Base-by-base conservation (phyloP, 75 land plant species). In the Cupressus sempervirens region DNA sequence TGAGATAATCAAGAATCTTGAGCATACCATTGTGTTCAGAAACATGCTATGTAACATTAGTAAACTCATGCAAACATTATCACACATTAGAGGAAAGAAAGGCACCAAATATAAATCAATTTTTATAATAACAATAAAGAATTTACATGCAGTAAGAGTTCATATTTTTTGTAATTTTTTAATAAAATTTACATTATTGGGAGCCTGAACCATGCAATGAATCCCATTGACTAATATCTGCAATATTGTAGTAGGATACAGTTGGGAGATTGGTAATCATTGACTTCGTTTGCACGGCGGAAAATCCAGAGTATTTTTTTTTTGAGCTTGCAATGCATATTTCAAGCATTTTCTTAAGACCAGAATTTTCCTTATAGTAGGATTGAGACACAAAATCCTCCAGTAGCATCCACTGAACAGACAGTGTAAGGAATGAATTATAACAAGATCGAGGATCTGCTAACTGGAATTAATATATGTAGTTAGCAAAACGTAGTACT, bases 381-480 rank as follows among this genome's bases (percentile, higher is more conserved):
- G 94, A 91, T 83, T 94, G 97, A 1, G 89, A 91, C 77, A 82
- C 84, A 85, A 88, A 97, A 85, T 95, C 97, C 45, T 92, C 91
- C 29, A 93, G 74, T 50, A 93, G 89, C 94, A 97, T 97, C 99
- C 99, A 97, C 99, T 97, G 94, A 46, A 87, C 68, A 76, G 20
- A 82, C 35, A 32, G 41, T 8, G 10, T 18, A 8, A 16, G 11
- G 7, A 35, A 35, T 6, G 7, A 34, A 30, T 35, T 77, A 40
- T 6, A 77, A 36, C 18, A 35, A 40, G 12, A 14, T 36, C 4
- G 80, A 26, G 38, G 16, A n/a, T 23, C 43, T 35, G 32, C 40
- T 40, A 77, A 36, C 23, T 77, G 43, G 12, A 16, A 40, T 35
- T 20, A 77, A 36, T 77, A 34, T 35, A 34, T 35, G 43, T 16